These are phyloP conservation scores for Persicaria maculosa DNA, from an alignment of 148 eudicot species.

Conservation along the genomic window DNA sequence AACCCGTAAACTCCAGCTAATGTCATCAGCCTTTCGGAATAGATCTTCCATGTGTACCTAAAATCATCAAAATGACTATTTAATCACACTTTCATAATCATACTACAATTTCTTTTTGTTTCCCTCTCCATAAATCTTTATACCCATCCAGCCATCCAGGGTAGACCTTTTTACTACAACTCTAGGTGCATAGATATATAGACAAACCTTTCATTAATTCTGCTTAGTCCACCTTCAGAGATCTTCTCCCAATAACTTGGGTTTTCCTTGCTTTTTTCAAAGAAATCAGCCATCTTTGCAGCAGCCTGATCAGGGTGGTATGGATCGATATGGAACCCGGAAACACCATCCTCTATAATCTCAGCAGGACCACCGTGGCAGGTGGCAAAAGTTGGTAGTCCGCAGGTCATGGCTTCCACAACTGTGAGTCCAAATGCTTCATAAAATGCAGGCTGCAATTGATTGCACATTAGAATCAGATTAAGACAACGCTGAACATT, in stretches of 20 bases:
- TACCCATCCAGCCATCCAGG: background rate
- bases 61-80: background rate
- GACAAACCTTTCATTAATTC: constrained; percentile 75
- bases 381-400: constrained; percentile 96
- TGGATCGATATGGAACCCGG: constrained; percentile 95
- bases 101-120: background rate
- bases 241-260: constrained; percentile 60
- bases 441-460: constrained; percentile 81
- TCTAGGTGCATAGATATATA: background rate
- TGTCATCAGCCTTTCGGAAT: constrained; percentile 94
- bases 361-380: constrained; percentile 95
- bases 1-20: constrained; percentile 97
- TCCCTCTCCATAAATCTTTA: background rate
- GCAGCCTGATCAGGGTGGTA: constrained; percentile 83
- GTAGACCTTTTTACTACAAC: background rate
- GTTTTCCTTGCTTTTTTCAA: constrained; percentile 48
- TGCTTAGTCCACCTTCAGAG: constrained; percentile 52
- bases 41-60: constrained; percentile 97
- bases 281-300: constrained; percentile 45
- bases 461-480: background rate
- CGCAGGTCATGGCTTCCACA: constrained; percentile 95
- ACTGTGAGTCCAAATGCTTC: constrained; percentile 99
- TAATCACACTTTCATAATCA: background rate
- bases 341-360: constrained; percentile 79
- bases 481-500: background rate